Evolutionary conservation across 352 stramenopile genomes (phyloP).

Genomic region (Globisporangium radiosum): DNA sequence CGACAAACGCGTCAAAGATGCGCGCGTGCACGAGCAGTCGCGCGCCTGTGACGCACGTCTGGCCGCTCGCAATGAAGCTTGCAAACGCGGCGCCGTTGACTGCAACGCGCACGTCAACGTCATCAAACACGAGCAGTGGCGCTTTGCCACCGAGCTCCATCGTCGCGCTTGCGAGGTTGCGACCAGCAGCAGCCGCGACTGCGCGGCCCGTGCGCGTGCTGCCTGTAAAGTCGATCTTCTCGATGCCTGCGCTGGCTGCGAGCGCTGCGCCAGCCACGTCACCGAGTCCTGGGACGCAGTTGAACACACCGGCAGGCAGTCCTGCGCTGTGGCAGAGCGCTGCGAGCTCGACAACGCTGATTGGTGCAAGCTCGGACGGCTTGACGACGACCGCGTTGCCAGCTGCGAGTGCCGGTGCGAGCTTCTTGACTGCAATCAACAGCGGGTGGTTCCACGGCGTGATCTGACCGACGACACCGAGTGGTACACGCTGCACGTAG

Average conservation of each 20-base stretch:
- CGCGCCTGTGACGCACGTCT: conserved; percentile 76
- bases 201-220: conserved; percentile 27
- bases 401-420: conserved; percentile 51
- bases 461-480: conserved; percentile 66
- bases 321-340: conserved; percentile 31
- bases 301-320: conserved; percentile 39
- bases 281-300: conserved; percentile 35
- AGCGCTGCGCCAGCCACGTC: conserved; percentile 29
- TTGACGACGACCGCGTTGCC: conserved; percentile 85
- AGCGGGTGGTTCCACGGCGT: conserved; percentile 81
- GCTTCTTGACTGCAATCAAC: conserved; percentile 75
- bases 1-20: conserved; percentile 72
- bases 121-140: conserved; percentile 56
- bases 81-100: conserved; percentile 62
- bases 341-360: conserved; percentile 41
- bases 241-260: conserved; percentile 23
- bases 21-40: conserved; percentile 81
- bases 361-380: conserved; percentile 73
- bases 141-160: conserved; percentile 74
- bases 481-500: conserved; percentile 41
- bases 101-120: conserved; percentile 54
- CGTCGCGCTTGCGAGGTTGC: conserved; percentile 38
- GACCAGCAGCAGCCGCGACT: conserved; percentile 28
- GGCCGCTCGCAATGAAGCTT: conserved; percentile 65
- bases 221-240: conserved; percentile 58